Percentiles rank a stretch among this genome's conserved stretches.
phyloP scores from a whole-genome alignment of 352 stramenopile genomes.

The Globisporangium canariense region DNA sequence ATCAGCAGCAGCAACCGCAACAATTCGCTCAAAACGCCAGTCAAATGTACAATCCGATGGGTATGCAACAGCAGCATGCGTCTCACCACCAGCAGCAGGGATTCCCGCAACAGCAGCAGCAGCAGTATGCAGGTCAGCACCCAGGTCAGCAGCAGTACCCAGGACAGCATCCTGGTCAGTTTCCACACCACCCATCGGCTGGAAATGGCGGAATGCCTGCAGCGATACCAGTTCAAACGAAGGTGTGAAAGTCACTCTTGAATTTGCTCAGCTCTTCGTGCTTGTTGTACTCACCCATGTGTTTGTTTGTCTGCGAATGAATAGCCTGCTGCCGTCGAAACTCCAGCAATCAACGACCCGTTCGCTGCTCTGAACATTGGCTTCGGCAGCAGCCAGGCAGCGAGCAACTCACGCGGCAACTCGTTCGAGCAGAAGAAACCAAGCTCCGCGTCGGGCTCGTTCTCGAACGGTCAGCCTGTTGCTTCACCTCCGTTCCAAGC shows the following conservation, averaged over 20 bases:
- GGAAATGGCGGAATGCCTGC: constrained; percentile 14
- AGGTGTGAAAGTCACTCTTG: constrained; percentile 25
- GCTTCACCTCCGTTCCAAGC: constrained; percentile 9
- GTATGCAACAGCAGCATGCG: constrained; percentile 8
- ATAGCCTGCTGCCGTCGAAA: constrained; percentile 18
- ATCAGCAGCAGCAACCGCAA: constrained; percentile 16
- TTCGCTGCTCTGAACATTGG: constrained; percentile 72
- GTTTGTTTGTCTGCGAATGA: background rate
- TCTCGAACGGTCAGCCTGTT: constrained; percentile 6
- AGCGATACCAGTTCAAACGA: constrained; percentile 27
- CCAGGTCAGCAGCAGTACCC: constrained; percentile 6
- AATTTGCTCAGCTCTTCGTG: background rate
- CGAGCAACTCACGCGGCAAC: constrained; percentile 25
- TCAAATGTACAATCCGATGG: constrained; percentile 15
- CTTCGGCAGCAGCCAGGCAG: constrained; percentile 26
- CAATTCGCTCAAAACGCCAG: constrained; percentile 2
- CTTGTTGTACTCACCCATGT: constrained; percentile 1
- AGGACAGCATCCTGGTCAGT: constrained; percentile 28
- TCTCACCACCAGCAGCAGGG: constrained; percentile 11
- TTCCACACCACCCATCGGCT: constrained; percentile 17
- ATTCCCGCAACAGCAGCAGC: constrained; percentile 24
- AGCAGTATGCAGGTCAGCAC: constrained; percentile 22
- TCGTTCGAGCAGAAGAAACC: constrained; percentile 30
- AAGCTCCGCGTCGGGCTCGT: constrained; percentile 14
- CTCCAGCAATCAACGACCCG: constrained; percentile 58